phyloP scores from a whole-genome alignment of 768 basidiomycete species.

The Calocybe gangraenosa region DNA sequence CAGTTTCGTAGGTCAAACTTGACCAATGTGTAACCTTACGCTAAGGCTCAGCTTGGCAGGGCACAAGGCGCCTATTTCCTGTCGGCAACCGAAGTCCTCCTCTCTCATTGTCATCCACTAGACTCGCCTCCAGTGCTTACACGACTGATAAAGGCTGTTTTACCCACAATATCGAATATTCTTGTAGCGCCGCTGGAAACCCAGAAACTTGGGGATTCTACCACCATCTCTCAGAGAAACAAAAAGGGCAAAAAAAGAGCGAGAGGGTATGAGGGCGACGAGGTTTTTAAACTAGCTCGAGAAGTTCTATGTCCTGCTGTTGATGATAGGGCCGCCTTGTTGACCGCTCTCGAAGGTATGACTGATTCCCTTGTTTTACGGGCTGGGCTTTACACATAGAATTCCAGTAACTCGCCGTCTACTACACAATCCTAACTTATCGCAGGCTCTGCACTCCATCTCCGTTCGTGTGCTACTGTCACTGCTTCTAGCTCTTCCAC shows the following conservation, averaged over 20 bases:
- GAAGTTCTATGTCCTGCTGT: slow-evolving; percentile 43
- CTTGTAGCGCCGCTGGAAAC: slow-evolving; percentile 36
- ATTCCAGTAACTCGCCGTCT: slow-evolving; percentile 45
- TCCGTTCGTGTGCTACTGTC: slow-evolving; percentile 55
- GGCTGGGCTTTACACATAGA: too few relatives aligned
- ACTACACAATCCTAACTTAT: slow-evolving; percentile 47
- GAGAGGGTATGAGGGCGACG: slow-evolving; percentile 72
- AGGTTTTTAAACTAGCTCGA: slow-evolving; percentile 52
- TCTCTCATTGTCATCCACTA: slow-evolving; percentile 38
- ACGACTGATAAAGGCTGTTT: slow-evolving; percentile 50
- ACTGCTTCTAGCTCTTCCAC: slow-evolving; percentile 51
- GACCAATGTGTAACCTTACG: not conserved
- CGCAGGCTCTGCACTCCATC: slow-evolving; percentile 53
- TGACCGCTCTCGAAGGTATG: slow-evolving; percentile 58
- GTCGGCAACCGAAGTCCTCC: slow-evolving; percentile 36
- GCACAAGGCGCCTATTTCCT: slow-evolving; percentile 40
- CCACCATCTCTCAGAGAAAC: slow-evolving; percentile 23
- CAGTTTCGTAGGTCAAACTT: slow-evolving; percentile 36
- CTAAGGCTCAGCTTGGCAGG: slow-evolving; percentile 21
- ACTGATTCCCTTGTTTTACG: not conserved
- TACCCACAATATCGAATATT: slow-evolving; percentile 45
- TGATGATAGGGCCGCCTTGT: slow-evolving; percentile 48
- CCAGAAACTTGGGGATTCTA: slow-evolving; percentile 18
- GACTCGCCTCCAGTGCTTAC: slow-evolving; percentile 46
- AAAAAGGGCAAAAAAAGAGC: slow-evolving; percentile 67